Conservation (phyloP, 2,329 filamentous ascomycete genomes). For the Aspergillus phoenicis region DNA sequence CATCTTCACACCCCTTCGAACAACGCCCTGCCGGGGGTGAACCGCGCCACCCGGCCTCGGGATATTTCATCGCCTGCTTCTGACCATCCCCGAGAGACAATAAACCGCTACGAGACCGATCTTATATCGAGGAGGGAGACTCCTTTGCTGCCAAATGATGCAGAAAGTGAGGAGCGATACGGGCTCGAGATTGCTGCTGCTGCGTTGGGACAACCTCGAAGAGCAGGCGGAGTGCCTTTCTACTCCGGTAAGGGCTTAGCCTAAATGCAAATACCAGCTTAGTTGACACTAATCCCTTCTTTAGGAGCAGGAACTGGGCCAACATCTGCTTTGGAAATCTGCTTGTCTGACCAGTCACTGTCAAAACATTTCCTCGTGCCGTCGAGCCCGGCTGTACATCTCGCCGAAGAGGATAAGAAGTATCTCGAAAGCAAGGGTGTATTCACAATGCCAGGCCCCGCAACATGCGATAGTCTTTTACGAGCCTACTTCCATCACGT, state of each 20-base stretch:
- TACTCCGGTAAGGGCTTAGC: constrained; percentile 24
- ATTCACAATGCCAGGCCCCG: constrained; percentile 34
- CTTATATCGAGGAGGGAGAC: too few relatives aligned
- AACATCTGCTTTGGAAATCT: constrained; percentile 25
- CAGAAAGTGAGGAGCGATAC: constrained; percentile 23
- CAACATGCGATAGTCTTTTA: constrained; percentile 36
- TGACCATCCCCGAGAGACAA: too few relatives aligned
- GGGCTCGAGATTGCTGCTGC: constrained; percentile 29
- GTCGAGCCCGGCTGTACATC: constrained; percentile 9
- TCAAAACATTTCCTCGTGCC: constrained; percentile 26
- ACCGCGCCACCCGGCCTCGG: too few relatives aligned
- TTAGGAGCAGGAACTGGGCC: constrained; percentile 28
- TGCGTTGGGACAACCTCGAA: constrained; percentile 22
- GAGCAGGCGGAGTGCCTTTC: constrained; percentile 26
- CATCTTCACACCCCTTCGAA: too few relatives aligned
- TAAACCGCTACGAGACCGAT: too few relatives aligned
- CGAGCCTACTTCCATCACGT: constrained; percentile 42
- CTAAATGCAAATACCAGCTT: too few relatives aligned
- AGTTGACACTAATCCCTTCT: too few relatives aligned
- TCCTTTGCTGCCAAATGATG: too few relatives aligned
- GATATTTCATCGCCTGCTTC: too few relatives aligned
- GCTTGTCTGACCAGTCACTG: constrained; percentile 21
- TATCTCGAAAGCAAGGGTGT: constrained; percentile 38
- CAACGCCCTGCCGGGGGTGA: too few relatives aligned
- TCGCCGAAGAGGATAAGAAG: constrained; percentile 24